Evolutionary conservation across 305 asterid species (phyloP).

Genomic region (Fraxinus latifolia): DNA sequence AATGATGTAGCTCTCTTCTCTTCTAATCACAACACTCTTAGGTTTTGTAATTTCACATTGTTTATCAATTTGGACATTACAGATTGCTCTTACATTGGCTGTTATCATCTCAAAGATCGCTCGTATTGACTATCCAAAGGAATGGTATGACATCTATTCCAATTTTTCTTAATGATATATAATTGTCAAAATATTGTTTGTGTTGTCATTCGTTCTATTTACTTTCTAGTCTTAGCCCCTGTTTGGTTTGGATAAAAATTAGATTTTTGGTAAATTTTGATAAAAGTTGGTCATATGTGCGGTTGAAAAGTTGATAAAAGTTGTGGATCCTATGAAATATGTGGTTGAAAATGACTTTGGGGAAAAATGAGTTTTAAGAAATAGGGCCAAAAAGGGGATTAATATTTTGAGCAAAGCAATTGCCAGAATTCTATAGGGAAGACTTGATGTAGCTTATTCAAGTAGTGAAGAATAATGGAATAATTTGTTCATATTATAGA

Average conservation of each 20-base stretch:
- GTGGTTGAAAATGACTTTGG: background rate
- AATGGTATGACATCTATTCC: slow-evolving; percentile 57
- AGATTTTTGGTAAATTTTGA: background rate
- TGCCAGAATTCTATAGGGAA: background rate
- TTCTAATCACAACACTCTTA: background rate
- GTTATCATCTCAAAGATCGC: slow-evolving; percentile 89
- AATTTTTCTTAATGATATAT: slow-evolving; percentile 15
- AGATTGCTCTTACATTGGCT: slow-evolving; percentile 90
- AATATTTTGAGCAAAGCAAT: background rate
- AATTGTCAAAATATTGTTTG: background rate
- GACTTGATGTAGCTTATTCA: background rate
- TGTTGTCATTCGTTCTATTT: background rate
- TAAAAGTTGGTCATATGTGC: background rate
- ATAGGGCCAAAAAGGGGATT: background rate
- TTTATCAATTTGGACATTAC: slow-evolving; percentile 33
- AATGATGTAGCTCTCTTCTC: background rate
- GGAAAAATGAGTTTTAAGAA: background rate
- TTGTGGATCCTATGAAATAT: background rate
- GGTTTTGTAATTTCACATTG: background rate
- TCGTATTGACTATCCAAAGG: slow-evolving; percentile 94
- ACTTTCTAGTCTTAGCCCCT: background rate
- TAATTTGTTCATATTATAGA: background rate
- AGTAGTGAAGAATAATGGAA: background rate
- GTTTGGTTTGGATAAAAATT: background rate
- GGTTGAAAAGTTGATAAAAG: background rate